Conservation (phyloP, 139 green algal species). For the Dunaliella sp. region DNA sequence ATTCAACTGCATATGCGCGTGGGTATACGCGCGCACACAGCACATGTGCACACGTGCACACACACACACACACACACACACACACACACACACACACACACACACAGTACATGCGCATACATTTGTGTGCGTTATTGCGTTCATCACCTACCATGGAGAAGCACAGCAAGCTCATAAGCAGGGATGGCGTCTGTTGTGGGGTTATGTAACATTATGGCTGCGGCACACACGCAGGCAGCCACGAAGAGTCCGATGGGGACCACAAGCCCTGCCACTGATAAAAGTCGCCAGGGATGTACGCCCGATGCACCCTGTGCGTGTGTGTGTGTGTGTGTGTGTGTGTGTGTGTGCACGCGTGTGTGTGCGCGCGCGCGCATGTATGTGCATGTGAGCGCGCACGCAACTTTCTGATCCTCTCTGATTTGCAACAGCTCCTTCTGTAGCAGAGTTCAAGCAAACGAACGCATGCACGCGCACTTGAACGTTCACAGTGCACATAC, state of each 20-base stretch:
- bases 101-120: too few species aligned
- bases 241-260: conserved; percentile 54
- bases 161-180: conserved; percentile 20
- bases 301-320: not conserved
- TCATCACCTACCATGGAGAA: conserved; percentile 58
- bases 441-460: too few species aligned
- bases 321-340: not conserved
- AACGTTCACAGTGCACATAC: too few species aligned
- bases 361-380: not conserved
- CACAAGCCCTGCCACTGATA: conserved; percentile 41
- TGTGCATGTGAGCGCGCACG: too few species aligned
- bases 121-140: too few species aligned
- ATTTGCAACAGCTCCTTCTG: too few species aligned
- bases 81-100: too few species aligned
- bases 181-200: not conserved
- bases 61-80: too few species aligned
- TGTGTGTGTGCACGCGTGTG: not conserved
- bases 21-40: too few species aligned
- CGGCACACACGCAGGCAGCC: conserved; percentile 33
- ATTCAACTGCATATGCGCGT: too few species aligned
- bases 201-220: conserved; percentile 29
- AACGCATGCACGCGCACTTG: not conserved
- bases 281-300: conserved; percentile 25
- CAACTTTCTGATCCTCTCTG: too few species aligned
- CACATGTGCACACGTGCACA: too few species aligned